Percentiles rank a stretch among this genome's conserved stretches.
Conservation (phyloP, 2,329 filamentous ascomycete species). For the Fusarium sp. region DNA sequence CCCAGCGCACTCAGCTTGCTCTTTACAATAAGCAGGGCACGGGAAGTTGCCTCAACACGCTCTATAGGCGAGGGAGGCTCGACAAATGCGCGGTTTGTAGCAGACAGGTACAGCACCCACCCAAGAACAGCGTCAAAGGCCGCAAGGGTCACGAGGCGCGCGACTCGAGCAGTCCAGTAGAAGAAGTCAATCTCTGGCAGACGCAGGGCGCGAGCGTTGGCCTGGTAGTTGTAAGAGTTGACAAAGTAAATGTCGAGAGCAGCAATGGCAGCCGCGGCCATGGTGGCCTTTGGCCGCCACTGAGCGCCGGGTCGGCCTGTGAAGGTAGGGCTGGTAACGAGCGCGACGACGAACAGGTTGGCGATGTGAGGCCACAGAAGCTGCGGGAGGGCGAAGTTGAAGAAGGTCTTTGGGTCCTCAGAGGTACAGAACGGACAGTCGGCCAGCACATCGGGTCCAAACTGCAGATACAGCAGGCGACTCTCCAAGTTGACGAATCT, state of each 20-base stretch:
- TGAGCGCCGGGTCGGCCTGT: constrained; percentile 70
- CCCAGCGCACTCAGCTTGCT: constrained; percentile 77
- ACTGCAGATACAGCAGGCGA: constrained; percentile 83
- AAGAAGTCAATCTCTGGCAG: constrained; percentile 74
- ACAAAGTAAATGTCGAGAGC: constrained; percentile 74
- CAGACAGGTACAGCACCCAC: constrained; percentile 76
- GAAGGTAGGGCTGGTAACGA: constrained; percentile 76
- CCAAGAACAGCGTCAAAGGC: constrained; percentile 72
- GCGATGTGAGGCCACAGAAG: constrained; percentile 81
- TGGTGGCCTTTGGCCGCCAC: constrained; percentile 78
- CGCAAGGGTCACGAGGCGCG: constrained; percentile 73
- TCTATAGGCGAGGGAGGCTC: constrained; percentile 70
- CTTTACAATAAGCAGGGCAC: constrained; percentile 67
- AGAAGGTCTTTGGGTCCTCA: constrained; percentile 76
- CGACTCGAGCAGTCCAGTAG: constrained; percentile 74
- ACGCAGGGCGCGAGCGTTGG: constrained; percentile 71
- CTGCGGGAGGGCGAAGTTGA: constrained; percentile 82
- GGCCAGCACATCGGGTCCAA: constrained; percentile 78
- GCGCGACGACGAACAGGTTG: constrained; percentile 77
- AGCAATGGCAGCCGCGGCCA: constrained; percentile 68
- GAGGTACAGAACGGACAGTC: constrained; percentile 84
- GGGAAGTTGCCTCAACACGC: constrained; percentile 70
- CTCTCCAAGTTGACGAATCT: constrained; percentile 78
- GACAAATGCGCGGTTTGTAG: constrained; percentile 82
- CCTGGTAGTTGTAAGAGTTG: constrained; percentile 71